Evolutionary conservation across 2,329 filamentous ascomycete genomes (phyloP), one percentile per base, ranked within the genome.

Genomic region (Aureobasidium leucospermi): DNA sequence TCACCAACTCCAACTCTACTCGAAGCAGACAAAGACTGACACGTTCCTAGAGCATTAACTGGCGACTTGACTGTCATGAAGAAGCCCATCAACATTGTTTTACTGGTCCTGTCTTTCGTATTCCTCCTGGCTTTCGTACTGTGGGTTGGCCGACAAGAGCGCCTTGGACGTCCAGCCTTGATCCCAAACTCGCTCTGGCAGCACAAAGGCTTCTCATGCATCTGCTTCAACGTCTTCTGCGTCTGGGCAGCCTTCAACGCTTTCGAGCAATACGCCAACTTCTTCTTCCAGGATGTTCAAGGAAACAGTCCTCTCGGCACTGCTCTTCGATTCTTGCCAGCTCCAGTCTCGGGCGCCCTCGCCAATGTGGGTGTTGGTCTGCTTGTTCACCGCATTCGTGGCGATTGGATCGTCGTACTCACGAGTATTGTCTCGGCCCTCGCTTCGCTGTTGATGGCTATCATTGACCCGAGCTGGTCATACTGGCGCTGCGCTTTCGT

Each of bases 181-280:
- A 85, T 87, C 23, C 84, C 84, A 0, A 86, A 86, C 66, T 78
- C 77, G 0, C 70, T 87, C 0, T 87, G 84, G 84, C 75, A 71
- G n/a, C 85, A 83, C 46, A 67, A 69, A 0, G 69, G 79, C 2
- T 87, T 86, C 64, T 78, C 80, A 0, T 76, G 72, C 29, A 78
- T 83, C 19, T 86, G 84, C 65, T 64, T 78, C 3, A 58, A 59
- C 13, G 70, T 75, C n/a, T 74, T 74, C 64, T 59, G 72, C 7
- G 68, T 68, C 0, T 74, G 72, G 72, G 68, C 71, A 38, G 75
- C 72, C 1, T 73, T 70, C 13, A 73, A 71, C 4, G 69, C 69
- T 4, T 66, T 69, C 4, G 74, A 72, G 62, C 68, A 73, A 61
- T 69, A 74, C n/a, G 67, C 71, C 9, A 76, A 73, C 8, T 76